Conservation (phyloP, 768 basidiomycete species). For the Leccinellum albellum region DNA sequence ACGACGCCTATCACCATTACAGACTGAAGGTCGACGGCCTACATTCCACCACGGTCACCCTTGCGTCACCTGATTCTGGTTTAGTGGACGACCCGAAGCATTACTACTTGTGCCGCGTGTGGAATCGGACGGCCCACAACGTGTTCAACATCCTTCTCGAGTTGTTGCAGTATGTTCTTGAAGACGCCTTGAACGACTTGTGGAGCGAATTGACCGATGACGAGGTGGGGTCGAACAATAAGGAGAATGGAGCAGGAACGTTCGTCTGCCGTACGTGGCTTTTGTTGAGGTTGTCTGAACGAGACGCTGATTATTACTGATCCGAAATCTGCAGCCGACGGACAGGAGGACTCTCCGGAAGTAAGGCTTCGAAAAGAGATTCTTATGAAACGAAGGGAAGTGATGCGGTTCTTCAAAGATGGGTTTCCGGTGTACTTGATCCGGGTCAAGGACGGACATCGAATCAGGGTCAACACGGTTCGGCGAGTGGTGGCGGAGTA, state of each 20-base stretch:
- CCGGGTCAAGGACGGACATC: slow-evolving; percentile 7
- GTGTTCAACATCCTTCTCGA: slow-evolving; percentile 17
- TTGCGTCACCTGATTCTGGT: neutral
- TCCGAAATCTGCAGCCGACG: neutral
- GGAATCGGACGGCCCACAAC: slow-evolving; percentile 13
- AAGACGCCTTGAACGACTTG: neutral
- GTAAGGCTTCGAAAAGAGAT: slow-evolving; percentile 10
- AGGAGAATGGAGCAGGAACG: neutral
- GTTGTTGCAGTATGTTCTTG: slow-evolving; percentile 11
- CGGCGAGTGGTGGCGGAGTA: slow-evolving; percentile 12
- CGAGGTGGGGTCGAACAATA: neutral
- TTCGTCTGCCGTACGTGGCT: slow-evolving; percentile 1
- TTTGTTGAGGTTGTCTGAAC: neutral
- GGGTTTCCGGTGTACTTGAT: slow-evolving; percentile 19
- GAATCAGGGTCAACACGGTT: slow-evolving; percentile 18
- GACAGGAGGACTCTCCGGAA: slow-evolving; percentile 4
- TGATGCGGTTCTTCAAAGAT: slow-evolving; percentile 13
- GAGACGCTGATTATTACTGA: neutral
- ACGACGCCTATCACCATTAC: slow-evolving; percentile 3
- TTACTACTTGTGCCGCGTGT: slow-evolving; percentile 22
- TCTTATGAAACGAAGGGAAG: slow-evolving; percentile 15
- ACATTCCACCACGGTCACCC: slow-evolving; percentile 2
- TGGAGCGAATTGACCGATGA: neutral
- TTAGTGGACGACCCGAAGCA: slow-evolving; percentile 4
- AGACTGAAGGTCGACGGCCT: slow-evolving; percentile 12